Percentiles rank a stretch among this genome's conserved stretches.
phyloP scores from a whole-genome alignment of 139 green algal species.

The Ulvella scutata region DNA sequence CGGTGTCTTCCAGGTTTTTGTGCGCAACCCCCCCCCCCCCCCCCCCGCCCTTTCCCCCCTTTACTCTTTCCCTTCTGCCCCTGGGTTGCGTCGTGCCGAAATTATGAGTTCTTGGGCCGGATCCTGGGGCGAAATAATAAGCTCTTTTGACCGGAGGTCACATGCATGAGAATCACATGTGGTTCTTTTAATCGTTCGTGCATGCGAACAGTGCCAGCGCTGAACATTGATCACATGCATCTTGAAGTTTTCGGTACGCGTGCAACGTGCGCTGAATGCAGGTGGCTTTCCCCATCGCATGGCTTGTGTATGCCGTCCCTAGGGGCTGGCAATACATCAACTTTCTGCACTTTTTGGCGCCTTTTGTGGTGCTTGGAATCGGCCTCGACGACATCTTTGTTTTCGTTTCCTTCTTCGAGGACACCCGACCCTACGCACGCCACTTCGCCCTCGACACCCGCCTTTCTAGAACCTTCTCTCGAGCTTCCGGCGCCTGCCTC shows the following conservation, averaged over 20 bases:
- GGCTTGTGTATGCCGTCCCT: not conserved
- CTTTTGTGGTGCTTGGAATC: constrained; percentile 7
- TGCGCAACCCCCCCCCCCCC: not conserved
- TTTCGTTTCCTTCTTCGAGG: constrained; percentile 4
- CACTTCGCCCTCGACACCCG: not conserved
- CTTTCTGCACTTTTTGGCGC: constrained; percentile 9
- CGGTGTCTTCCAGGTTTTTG: not conserved
- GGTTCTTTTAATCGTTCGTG: not conserved
- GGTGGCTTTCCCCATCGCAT: not conserved
- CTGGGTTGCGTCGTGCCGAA: no score
- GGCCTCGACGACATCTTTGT: constrained; percentile 10
- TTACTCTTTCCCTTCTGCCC: not conserved
- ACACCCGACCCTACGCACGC: not conserved
- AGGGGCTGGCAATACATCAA: constrained; percentile 5
- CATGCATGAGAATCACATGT: not conserved
- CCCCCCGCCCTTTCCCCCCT: not conserved
- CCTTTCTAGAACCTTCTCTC: not conserved
- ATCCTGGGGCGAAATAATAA: no score
- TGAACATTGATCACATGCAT: no score
- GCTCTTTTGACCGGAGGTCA: no score
- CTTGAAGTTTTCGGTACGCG: no score
- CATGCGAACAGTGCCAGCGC: no score
- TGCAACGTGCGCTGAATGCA: not conserved
- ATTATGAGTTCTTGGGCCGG: no score
- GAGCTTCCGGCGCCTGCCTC: not conserved